Evolutionary conservation across 352 stramenopile genomes (phyloP).

Genomic region (Globisporangium yorkense): DNA sequence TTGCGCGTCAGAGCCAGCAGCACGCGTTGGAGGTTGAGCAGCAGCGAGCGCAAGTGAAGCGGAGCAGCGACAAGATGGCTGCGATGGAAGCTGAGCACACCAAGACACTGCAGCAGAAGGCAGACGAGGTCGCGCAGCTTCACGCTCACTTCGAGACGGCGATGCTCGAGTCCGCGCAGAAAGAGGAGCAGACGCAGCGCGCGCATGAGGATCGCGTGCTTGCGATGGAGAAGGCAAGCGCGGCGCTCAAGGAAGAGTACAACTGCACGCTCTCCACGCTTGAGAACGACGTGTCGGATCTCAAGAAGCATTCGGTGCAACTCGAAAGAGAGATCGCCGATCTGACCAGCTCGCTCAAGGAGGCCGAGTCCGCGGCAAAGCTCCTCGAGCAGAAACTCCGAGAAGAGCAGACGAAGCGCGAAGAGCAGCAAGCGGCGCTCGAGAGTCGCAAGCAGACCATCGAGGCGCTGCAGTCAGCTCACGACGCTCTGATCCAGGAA

Average conservation of each 20-base stretch:
- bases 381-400: background rate
- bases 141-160: slow-evolving; percentile 1
- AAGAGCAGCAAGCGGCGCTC: background rate
- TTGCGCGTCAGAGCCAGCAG: background rate
- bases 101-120: slow-evolving; percentile 2
- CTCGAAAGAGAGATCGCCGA: slow-evolving; percentile 1
- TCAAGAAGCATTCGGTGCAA: slow-evolving; percentile 8
- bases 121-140: slow-evolving; percentile 4
- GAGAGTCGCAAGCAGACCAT: background rate
- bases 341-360: background rate
- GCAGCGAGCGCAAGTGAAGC: background rate
- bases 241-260: background rate
- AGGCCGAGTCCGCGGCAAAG: background rate
- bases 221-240: slow-evolving; percentile 1
- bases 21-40: background rate
- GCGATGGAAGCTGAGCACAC: background rate
- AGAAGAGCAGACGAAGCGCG: background rate
- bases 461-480: background rate
- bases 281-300: slow-evolving; percentile 1
- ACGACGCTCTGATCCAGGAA: background rate
- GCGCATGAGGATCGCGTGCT: slow-evolving; percentile 13
- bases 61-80: background rate
- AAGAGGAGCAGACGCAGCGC: slow-evolving; percentile 16
- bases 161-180: slow-evolving; percentile 10
- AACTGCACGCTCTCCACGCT: background rate